Conservation (phyloP, 352 stramenopile species). For the Thalassiosira livingstoniorum region DNA sequence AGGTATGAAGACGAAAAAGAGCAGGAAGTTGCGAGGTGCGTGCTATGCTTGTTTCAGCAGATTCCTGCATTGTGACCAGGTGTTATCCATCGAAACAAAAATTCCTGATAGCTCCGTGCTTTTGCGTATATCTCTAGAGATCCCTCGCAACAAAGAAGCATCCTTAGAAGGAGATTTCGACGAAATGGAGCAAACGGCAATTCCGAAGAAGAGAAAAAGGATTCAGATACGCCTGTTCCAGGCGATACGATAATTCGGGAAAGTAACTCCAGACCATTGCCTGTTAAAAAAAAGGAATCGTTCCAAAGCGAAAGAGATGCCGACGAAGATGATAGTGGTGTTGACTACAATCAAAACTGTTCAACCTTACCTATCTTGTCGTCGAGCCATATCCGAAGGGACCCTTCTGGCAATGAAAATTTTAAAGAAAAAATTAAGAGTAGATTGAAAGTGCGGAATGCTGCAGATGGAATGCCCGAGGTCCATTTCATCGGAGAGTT, state of each 20-base stretch:
- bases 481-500: conserved; percentile 79
- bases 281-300: background rate
- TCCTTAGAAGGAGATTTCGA: conserved; percentile 48
- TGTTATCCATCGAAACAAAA: no score
- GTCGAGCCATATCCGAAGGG: conserved; percentile 53
- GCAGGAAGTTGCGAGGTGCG: background rate
- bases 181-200: conserved; percentile 25
- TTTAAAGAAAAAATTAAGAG: conserved; percentile 59
- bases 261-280: background rate
- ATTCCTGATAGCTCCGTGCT: no score
- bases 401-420: conserved; percentile 55
- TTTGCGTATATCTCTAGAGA: no score
- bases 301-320: background rate
- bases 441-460: conserved; percentile 47
- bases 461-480: conserved; percentile 68
- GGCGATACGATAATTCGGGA: background rate
- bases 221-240: background rate
- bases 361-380: conserved; percentile 29
- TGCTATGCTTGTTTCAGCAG: background rate
- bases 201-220: conserved; percentile 11
- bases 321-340: background rate
- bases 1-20: background rate
- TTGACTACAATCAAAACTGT: conserved; percentile 9
- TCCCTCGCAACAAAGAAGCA: conserved; percentile 21
- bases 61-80: no score